Base-by-base conservation (phyloP, 2,329 filamentous ascomycete genomes). In the Scleromitrula shiraiana region DNA sequence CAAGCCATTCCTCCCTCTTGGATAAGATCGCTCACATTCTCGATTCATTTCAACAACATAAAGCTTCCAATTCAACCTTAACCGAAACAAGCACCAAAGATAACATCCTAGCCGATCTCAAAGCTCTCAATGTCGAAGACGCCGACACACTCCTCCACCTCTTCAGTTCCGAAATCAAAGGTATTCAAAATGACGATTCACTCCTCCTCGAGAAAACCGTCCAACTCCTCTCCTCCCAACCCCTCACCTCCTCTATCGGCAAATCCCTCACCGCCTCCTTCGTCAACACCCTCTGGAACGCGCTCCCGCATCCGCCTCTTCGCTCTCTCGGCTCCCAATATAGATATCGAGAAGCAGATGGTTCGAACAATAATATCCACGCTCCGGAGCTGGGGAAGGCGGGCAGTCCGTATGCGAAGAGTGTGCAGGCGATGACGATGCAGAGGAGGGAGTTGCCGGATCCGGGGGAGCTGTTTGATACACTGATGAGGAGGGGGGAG, bases 201-300 rank as follows among this genome's bases (percentile, higher is more conserved):
- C 84, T 86, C 73, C 70, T 88, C 40, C 87, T 88, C 80, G 84
- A 88, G 64, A 72, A 77, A 4, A 73, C 82, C 5, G 87, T 88
- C 51, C 50, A 53, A n/a, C 38, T 59, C 2, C 41, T 61, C 22
- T 41, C 61, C 15, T 32, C 41, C 17, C 41, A 45, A 4, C 41
- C 47, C 4, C 26, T 30, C 26, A 7, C 26, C 14, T 49, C 47
- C 7, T 10, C 17, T 9, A 29, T 45, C 37, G 32, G 41, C 3
- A 33, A 45, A 6, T 23, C 29, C 24, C 68, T 88, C 43, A 88
- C 84, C 8, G 80, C 84, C 56, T 64, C 67, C 41, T 83, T 89
- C 57, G 71, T 89, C 37, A 73, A 77, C 41, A 72, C 83, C 63
- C 71, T 89, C 0, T 89, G 84, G 84, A 70, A 79, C 55, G 79